phyloP scores from a whole-genome alignment of 2,329 filamentous ascomycete species.

The Lizonia empirigonia region DNA sequence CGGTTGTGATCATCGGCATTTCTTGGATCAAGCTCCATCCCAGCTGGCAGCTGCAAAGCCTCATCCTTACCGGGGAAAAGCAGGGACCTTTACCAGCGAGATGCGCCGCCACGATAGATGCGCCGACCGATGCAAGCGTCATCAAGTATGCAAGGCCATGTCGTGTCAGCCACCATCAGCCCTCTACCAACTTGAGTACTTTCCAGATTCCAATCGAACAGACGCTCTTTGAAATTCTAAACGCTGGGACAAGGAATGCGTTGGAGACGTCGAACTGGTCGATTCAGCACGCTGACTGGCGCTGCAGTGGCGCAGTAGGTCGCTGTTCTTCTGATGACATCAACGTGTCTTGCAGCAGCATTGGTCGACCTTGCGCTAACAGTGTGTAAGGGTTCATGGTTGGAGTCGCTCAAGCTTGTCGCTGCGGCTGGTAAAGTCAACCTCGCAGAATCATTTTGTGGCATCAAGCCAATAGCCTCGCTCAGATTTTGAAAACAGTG shows the following conservation, averaged over 20 bases:
- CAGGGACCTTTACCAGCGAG: conserved; percentile 3
- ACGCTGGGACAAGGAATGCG: background rate
- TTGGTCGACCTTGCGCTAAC: conserved; percentile 13
- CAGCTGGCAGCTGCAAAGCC: conserved; percentile 5
- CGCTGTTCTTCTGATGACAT: background rate
- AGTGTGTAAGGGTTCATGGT: conserved; percentile 16
- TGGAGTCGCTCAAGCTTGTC: conserved; percentile 27
- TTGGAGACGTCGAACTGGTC: background rate
- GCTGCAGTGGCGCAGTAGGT: background rate
- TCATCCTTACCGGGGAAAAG: background rate
- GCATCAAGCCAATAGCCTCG: too few species aligned
- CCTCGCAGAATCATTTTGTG: too few species aligned
- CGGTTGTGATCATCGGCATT: background rate
- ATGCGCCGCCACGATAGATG: conserved; percentile 2
- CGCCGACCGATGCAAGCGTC: conserved; percentile 14
- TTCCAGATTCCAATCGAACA: background rate
- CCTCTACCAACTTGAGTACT: background rate
- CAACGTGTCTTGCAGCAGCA: conserved; percentile 12
- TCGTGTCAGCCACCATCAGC: background rate
- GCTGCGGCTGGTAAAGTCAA: conserved; percentile 16
- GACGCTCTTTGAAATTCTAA: background rate
- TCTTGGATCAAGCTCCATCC: background rate
- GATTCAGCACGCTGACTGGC: background rate
- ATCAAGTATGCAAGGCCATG: conserved; percentile 15
- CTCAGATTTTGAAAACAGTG: too few species aligned